Conservation (phyloP, 2,329 filamentous ascomycete species). For the Claviceps arundinis region DNA sequence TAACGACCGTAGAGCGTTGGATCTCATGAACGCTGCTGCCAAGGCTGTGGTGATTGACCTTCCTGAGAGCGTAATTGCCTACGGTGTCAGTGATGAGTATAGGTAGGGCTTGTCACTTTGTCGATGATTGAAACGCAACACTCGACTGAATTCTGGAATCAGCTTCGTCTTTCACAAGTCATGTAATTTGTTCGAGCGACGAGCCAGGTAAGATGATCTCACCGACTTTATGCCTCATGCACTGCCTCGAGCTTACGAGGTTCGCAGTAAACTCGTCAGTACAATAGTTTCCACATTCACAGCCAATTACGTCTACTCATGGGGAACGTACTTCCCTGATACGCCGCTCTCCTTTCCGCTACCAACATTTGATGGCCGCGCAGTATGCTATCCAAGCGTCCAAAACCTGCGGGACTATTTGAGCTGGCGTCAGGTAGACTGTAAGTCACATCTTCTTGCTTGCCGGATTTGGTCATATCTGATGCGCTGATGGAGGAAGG, state of each 20-base stretch:
- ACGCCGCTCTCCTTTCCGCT: conserved; percentile 56
- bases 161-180: conserved; percentile 84
- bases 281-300: conserved; percentile 91
- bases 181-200: conserved; percentile 71
- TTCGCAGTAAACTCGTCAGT: conserved; percentile 67
- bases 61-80: conserved; percentile 74
- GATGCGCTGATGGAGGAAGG: conserved; percentile 34
- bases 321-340: conserved; percentile 65
- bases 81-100: conserved; percentile 91
- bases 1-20: conserved; percentile 74
- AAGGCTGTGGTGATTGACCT: conserved; percentile 70
- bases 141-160: conserved; percentile 6
- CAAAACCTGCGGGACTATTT: conserved; percentile 85
- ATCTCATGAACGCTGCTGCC: conserved; percentile 94
- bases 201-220: conserved; percentile 47
- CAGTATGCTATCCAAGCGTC: conserved; percentile 75
- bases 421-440: conserved; percentile 94
- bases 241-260: not conserved
- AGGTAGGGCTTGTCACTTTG: conserved; percentile 35
- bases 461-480: conserved; percentile 4
- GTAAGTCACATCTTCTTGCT: conserved; percentile 33
- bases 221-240: not conserved
- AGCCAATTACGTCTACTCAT: conserved; percentile 73
- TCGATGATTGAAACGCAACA: not conserved
- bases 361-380: conserved; percentile 85